Conservation (phyloP, 1,139 yeast species). For the Sugiyamaella neomexicana region DNA sequence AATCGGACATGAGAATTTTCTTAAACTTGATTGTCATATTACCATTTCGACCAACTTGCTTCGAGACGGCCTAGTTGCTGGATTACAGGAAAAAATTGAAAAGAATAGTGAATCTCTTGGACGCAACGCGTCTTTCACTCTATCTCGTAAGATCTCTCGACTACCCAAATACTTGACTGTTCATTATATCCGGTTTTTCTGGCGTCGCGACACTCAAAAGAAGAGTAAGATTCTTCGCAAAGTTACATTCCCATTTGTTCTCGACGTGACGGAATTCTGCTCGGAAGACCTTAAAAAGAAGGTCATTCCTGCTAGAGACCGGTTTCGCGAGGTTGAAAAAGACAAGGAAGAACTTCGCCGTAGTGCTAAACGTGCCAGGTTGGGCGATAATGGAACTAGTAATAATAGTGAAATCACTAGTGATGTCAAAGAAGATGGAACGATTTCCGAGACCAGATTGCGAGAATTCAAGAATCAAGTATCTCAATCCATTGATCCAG, state of each 20-base stretch:
- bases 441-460: conserved; percentile 34
- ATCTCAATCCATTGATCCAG: conserved; percentile 36
- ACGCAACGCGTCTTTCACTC: conserved; percentile 67
- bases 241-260: conserved; percentile 83
- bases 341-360: conserved; percentile 70
- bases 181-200: conserved; percentile 90
- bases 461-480: conserved; percentile 40
- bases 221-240: conserved; percentile 91
- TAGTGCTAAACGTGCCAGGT: conserved; percentile 67
- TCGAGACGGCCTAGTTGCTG: conserved; percentile 77
- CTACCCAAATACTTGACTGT: conserved; percentile 87
- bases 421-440: conserved; percentile 38
- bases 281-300: conserved; percentile 69
- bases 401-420: not conserved
- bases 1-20: conserved; percentile 57
- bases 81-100: conserved; percentile 74
- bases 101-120: conserved; percentile 72
- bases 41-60: conserved; percentile 81
- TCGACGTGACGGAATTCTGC: conserved; percentile 83
- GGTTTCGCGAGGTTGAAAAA: conserved; percentile 73
- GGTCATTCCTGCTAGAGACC: conserved; percentile 73
- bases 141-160: conserved; percentile 67
- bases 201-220: conserved; percentile 90
- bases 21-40: conserved; percentile 87
- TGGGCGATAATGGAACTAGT: conserved; percentile 26